A percentile compares a stretch with the other conserved stretches of the same genome.
Conservation (phyloP, 1,284 basidiomycete species). For the Bothia castanella region DNA sequence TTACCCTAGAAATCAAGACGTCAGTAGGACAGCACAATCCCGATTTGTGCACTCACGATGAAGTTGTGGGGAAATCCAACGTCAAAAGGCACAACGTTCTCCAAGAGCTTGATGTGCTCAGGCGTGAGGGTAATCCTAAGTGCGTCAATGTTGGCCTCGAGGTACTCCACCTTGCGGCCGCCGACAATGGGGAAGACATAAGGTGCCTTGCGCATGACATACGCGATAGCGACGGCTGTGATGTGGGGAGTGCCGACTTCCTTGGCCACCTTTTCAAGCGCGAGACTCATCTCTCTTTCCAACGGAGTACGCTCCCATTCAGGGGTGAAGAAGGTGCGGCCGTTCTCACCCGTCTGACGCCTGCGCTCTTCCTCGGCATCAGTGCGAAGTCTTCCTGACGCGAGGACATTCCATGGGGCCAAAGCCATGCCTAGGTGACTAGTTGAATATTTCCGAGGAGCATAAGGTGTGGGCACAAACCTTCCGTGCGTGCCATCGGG, state of each 20-base stretch:
- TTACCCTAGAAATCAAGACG: constrained; percentile 2
- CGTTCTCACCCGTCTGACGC: constrained; percentile 22
- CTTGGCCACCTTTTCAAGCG: constrained; percentile 15
- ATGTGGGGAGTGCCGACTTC: constrained; percentile 18
- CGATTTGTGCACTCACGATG: background rate
- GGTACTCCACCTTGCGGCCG: constrained; percentile 46
- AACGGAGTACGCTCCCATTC: constrained; percentile 21
- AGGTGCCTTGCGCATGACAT: constrained; percentile 42
- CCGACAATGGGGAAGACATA: constrained; percentile 51
- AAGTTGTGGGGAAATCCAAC: constrained; percentile 37
- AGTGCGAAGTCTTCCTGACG: constrained; percentile 30
- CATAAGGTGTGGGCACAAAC: background rate
- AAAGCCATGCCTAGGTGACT: constrained; percentile 31
- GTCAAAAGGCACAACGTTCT: constrained; percentile 38
- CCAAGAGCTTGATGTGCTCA: constrained; percentile 42
- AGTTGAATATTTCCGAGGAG: background rate
- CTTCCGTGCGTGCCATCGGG: constrained; percentile 34
- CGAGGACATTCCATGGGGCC: constrained; percentile 37
- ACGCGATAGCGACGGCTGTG: constrained; percentile 39
- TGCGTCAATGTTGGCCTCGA: constrained; percentile 44
- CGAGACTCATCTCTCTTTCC: constrained; percentile 6
- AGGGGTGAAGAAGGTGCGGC: constrained; percentile 6
- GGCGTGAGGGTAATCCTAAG: constrained; percentile 40
- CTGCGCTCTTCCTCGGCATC: constrained; percentile 26
- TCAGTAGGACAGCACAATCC: background rate